phyloP scores from a whole-genome alignment of 2,329 filamentous ascomycete genomes.

The Didymella keratinophila region DNA sequence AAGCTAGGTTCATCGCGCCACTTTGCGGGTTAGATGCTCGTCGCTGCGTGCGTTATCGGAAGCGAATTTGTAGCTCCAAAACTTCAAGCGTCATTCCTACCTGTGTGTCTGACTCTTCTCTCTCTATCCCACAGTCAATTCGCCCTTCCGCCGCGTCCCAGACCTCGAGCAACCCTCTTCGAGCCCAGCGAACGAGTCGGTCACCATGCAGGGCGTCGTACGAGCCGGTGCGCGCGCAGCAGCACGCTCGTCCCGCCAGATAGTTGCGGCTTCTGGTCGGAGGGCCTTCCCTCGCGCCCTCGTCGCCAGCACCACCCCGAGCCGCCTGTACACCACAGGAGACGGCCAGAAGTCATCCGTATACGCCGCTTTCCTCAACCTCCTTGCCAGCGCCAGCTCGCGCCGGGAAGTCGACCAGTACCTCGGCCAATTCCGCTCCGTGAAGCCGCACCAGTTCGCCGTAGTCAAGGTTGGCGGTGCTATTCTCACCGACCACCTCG shows the following conservation, averaged over 20 bases:
- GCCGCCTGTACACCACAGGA: conserved; percentile 44
- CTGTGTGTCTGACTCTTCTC: conserved; percentile 25
- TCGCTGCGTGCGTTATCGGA: conserved; percentile 43
- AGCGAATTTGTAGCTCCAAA: conserved; percentile 39
- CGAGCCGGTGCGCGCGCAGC: conserved; percentile 48
- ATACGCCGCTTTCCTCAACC: conserved; percentile 80
- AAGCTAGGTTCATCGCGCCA: conserved; percentile 27
- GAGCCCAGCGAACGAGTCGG: conserved; percentile 36
- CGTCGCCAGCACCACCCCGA: conserved; percentile 37
- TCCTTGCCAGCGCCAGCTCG: conserved; percentile 93
- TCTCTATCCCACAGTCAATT: conserved; percentile 32
- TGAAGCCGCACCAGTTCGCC: conserved; percentile 95
- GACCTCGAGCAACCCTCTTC: conserved; percentile 29
- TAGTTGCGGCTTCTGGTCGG: conserved; percentile 38
- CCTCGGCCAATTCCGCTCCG: conserved; percentile 94
- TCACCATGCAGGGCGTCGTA: conserved; percentile 51
- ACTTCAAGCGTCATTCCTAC: conserved; percentile 31
- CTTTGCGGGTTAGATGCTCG: conserved; percentile 28
- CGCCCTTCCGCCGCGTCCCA: conserved; percentile 27
- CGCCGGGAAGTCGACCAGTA: conserved; percentile 98
- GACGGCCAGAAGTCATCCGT: conserved; percentile 48
- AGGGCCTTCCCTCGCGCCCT: conserved; percentile 45
- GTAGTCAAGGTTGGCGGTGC: conserved; percentile 98
- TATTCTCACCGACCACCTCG: conserved; percentile 91
- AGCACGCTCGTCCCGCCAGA: conserved; percentile 46